These are phyloP conservation scores for Trichoderma sp. DNA, from an alignment of 2,329 filamentous ascomycete species.

Conservation along the genomic window DNA sequence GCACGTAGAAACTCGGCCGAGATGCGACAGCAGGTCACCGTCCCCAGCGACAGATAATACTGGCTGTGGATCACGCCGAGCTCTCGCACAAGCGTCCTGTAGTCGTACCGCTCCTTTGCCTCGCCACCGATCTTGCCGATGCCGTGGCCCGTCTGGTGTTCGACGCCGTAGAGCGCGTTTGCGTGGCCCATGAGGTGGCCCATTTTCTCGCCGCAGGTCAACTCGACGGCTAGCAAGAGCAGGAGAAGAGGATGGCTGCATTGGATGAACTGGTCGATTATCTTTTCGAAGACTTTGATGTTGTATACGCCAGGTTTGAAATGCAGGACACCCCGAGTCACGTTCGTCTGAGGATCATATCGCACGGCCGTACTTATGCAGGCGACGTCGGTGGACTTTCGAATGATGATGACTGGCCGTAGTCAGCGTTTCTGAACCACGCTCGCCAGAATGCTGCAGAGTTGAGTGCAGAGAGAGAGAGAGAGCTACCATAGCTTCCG, in stretches of 20 bases:
- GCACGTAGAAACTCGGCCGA: not conserved
- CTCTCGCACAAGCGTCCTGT: not conserved
- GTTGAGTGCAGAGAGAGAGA: too few species aligned
- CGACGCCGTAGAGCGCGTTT: fast-evolving
- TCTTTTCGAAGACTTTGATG: not conserved
- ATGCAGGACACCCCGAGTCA: not conserved
- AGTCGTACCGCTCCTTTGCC: not conserved
- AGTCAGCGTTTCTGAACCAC: not conserved
- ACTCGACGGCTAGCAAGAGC: not conserved
- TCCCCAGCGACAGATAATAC: not conserved
- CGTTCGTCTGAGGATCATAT: not conserved
- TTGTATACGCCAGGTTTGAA: fast-evolving
- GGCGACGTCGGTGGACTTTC: not conserved
- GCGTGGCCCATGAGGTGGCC: fast-evolving
- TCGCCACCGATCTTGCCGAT: not conserved
- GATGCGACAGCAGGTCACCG: not conserved
- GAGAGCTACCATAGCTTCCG: not conserved
- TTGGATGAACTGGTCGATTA: not conserved
- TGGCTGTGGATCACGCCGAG: not conserved
- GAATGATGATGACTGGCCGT: not conserved
- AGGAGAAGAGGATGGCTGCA: not conserved
- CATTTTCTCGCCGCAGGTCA: too few species aligned
- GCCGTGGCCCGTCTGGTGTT: not conserved
- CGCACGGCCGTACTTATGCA: not conserved
- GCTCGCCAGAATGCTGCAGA: too few species aligned